Evolutionary conservation across 768 basidiomycete genomes (phyloP).

Genomic region (Trametes gibbosa): DNA sequence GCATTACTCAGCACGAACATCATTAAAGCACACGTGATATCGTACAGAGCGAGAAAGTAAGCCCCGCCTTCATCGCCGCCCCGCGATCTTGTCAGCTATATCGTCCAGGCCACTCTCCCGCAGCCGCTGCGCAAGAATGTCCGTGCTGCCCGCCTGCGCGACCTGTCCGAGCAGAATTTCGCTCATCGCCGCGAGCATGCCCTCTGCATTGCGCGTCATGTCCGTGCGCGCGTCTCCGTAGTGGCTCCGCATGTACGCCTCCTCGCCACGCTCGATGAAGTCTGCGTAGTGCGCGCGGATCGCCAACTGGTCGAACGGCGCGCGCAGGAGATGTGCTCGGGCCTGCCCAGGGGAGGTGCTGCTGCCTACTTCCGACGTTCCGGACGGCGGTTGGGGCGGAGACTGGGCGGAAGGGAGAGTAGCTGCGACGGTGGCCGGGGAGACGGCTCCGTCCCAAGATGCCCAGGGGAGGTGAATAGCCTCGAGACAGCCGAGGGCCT

Average conservation of each 20-base stretch:
- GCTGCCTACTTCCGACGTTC: background rate
- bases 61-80: no score
- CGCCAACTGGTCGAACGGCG: background rate
- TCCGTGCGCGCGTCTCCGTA: constrained; percentile 4
- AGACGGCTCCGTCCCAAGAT: background rate
- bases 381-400: background rate
- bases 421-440: background rate
- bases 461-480: background rate
- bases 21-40: no score
- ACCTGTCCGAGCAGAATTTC: background rate
- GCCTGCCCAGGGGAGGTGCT: background rate
- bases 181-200: background rate
- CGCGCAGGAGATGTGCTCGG: background rate
- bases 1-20: no score
- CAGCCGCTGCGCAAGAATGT: background rate
- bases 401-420: background rate
- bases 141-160: background rate
- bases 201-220: background rate
- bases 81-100: constrained; percentile 1
- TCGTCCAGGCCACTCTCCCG: background rate
- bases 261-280: constrained; percentile 2
- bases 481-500: constrained; percentile 1
- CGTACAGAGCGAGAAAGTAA: no score
- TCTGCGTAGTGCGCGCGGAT: constrained; percentile 4
- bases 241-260: constrained; percentile 5